Base-by-base conservation (phyloP, 345 rosid genomes). In the Aquilaria sinensis region DNA sequence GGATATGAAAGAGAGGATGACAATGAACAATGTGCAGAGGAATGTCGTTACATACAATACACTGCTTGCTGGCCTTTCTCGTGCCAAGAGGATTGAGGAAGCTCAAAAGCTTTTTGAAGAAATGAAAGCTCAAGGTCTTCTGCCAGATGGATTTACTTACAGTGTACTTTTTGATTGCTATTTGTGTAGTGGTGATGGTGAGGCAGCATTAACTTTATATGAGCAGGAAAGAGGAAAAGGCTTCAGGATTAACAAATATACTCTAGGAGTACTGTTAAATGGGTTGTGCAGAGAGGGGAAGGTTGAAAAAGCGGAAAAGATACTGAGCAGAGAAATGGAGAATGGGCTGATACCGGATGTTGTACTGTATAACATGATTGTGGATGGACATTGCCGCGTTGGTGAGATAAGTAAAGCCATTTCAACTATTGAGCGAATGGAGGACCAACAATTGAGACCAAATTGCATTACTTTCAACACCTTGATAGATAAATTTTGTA, bases 1-100 rank as follows among this genome's bases (percentile, higher is more conserved):
- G 45, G 60, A 68, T 10, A 41, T 83, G 73, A 83, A 83, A 69
- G 81, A 77, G 48, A 72, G 76, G 58, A 92, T 87, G 96, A 74
- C 65, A 63, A 58, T 29, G 52, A 82, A 73, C 57, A 75, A 75
- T 13, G 80, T 87, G 56, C 68, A 64, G 63, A 81, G 83, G 6
- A 92, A 67, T 76, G 64, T 92, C 47, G 69, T 89, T 60, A 89
- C 92, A 0, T 92, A 74, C 58, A 92, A 92, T 72, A 80, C 90
- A 10, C 73, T 89, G 70, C 83, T 85, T 23, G 67, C 70, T 34
- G 96, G 90, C 12, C 70, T 89, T 67, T 85, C 85, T 49, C 79
- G 75, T 70, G 77, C 80, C 6, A 65, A 56, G 69, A 82, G 75
- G 77, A 86, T 80, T 80, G 83, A 75, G 23, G 91, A 80, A 57